Evolutionary conservation across 2,329 filamentous ascomycete species (phyloP), one percentile per base, ranked within the genome.

Genomic region (Penicillium digitatum): DNA sequence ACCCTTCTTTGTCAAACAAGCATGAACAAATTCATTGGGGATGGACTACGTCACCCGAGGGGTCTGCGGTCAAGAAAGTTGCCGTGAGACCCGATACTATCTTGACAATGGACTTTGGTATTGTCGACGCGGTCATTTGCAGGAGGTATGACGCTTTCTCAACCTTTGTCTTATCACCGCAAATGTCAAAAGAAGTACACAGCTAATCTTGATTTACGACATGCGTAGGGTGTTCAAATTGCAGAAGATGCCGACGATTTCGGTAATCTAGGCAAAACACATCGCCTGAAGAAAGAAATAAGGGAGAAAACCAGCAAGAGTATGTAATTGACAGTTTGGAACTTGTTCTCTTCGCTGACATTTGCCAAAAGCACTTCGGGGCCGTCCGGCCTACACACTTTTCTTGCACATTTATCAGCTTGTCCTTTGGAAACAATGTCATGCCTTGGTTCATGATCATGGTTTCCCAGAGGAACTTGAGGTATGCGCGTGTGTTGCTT

Each of bases 331-430:
- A 16, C 47, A 38, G 20, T 11, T 48, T 34, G 18, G 26, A 20
- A 43, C 24, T 27, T 45, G 12, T 37, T 20, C 1, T 42, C 32
- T 45, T 77, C 77, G 55, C 81, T 86, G 66, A 89, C 47, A 72
- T 72, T 42, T 6, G 6, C 11, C 43, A 39, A 48, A 52, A 80
- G 80, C 73, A 54, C 78, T 79, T 64, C 77, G 71, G 6, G 92
- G 92, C 39, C 78, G 82, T 44, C 81, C 84, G 50, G 93, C 88
- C 14, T 84, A 86, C 60, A 84, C 88, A 59, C 81, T 96, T 24
- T 96, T 89, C 69, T 78, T 97, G 34, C 88, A 95, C 69, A 87
- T 85, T 60, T 82, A 95, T 56, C 93, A 97, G 72, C 78, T 96
- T 31, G 81, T 97, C 45, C 76, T 99, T 27, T 85, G 91, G 69